Evolutionary conservation across 1,139 yeast species (phyloP).

Genomic region (Taphrina deformans): DNA sequence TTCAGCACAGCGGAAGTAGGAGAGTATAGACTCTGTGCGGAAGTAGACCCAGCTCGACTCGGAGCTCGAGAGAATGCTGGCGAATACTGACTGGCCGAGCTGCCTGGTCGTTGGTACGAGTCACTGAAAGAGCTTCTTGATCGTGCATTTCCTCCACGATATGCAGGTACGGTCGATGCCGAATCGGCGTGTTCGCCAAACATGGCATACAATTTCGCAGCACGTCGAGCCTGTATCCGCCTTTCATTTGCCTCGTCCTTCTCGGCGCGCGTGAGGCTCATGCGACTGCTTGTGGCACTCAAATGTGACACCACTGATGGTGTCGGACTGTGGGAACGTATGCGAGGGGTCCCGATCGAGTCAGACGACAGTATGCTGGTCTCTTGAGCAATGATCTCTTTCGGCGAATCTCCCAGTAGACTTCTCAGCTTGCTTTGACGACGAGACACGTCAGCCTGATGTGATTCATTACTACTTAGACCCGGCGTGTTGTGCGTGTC

Average conservation of each 20-base stretch:
- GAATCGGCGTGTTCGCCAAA: conserved; percentile 29
- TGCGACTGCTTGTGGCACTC: conserved; percentile 9
- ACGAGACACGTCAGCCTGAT: background rate
- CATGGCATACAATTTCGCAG: conserved; percentile 31
- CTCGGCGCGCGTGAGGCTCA: conserved; percentile 10
- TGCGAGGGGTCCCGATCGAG: background rate
- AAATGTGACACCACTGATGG: background rate
- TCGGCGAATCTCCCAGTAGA: conserved; percentile 4
- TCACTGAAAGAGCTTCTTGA: background rate
- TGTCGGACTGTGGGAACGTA: background rate
- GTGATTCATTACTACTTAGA: background rate
- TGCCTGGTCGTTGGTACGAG: background rate
- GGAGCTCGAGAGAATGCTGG: conserved; percentile 3
- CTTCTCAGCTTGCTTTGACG: conserved; percentile 14
- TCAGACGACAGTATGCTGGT: background rate
- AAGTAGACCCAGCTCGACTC: background rate
- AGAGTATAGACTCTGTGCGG: conserved; percentile 10
- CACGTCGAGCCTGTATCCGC: conserved; percentile 22
- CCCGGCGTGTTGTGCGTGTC: background rate
- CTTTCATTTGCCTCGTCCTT: conserved; percentile 17
- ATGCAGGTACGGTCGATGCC: background rate
- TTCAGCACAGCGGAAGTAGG: background rate
- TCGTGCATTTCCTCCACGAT: background rate
- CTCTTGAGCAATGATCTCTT: background rate
- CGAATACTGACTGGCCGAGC: conserved; percentile 9